A percentile compares a stretch with the other conserved stretches of the same genome.
Conservation (phyloP, 2,329 filamentous ascomycete species). For the Fusarium hostae region DNA sequence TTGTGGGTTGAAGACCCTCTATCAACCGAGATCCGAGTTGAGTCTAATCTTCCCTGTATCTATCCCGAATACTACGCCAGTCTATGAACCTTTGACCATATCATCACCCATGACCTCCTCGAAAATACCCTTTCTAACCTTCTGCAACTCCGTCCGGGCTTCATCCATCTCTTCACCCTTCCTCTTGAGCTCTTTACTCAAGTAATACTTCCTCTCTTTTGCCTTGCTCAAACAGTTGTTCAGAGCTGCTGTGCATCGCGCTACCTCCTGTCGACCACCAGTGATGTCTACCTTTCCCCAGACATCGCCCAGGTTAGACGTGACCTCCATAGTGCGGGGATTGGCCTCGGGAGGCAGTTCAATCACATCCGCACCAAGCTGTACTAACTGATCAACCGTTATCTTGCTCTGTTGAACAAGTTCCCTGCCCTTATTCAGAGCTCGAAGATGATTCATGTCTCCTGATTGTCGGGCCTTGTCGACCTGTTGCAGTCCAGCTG, state of each 20-base stretch:
- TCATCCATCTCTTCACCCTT: slow-evolving; percentile 47
- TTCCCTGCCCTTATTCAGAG: slow-evolving; percentile 28
- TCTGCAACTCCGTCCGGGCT: slow-evolving; percentile 56
- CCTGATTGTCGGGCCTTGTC: slow-evolving; percentile 54
- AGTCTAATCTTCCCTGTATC: neutral
- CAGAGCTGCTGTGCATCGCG: slow-evolving; percentile 49
- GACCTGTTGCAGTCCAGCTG: slow-evolving; percentile 51
- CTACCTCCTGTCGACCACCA: slow-evolving; percentile 51
- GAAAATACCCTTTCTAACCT: slow-evolving; percentile 54
- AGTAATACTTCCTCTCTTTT: slow-evolving; percentile 43
- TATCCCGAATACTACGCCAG: neutral
- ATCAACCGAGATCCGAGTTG: neutral
- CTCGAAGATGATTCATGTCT: slow-evolving; percentile 38
- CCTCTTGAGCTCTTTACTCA: slow-evolving; percentile 48
- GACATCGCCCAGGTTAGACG: slow-evolving; percentile 56
- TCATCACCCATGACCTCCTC: slow-evolving; percentile 28
- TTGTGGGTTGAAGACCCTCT: neutral
- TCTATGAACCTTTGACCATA: slow-evolving; percentile 10
- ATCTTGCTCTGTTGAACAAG: slow-evolving; percentile 19
- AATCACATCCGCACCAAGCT: slow-evolving; percentile 18
- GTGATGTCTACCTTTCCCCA: slow-evolving; percentile 64
- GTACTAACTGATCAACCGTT: slow-evolving; percentile 23
- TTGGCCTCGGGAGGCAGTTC: slow-evolving; percentile 53
- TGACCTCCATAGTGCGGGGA: slow-evolving; percentile 52
- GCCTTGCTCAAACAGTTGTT: slow-evolving; percentile 48